Base-by-base conservation (phyloP, 208 protist species). In the Acanthamoeba lenticulata region DNA sequence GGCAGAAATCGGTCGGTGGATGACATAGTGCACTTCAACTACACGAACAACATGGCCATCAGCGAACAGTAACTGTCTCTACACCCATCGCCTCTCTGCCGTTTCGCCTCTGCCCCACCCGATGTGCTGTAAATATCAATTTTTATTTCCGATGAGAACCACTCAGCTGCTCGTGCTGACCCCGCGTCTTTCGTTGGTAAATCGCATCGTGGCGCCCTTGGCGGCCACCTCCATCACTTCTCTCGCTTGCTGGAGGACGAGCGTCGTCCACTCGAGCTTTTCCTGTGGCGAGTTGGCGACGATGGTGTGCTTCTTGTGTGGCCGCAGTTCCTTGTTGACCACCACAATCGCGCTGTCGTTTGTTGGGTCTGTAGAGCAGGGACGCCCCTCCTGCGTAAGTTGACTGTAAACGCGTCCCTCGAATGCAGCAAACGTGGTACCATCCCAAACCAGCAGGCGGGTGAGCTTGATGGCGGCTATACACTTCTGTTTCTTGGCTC, bases 21-120 rank as follows among this genome's bases (percentile, higher is more conserved):
- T 29, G 36, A 57, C n/a, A 21, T 85, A 1, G n/a, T 55, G 42
- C 74, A 85, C 44, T 85, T 45, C 74, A 85, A 85, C 44, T 85
- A 85, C 44, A 85, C 74, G 19, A 47, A 85, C 38, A 85, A 85
- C 44, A 57, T 85, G 74, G 13, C 74, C 74, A 85, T 85, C 74
- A 85, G 74, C 1, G 27, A 55, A 34, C 55, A 40, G 34, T n/a
- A n/a, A n/a, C n/a, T n/a, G n/a, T n/a, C n/a, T n/a, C n/a, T n/a
- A n/a, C n/a, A n/a, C n/a, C n/a, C n/a, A n/a, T n/a, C n/a, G n/a
- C n/a, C n/a, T n/a, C n/a, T n/a, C n/a, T n/a, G n/a, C n/a, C n/a
- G n/a, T n/a, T n/a, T n/a, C n/a, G n/a, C n/a, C n/a, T n/a, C n/a
- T n/a, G n/a, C n/a, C n/a, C n/a, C n/a, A n/a, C n/a, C n/a, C n/a